Evolutionary conservation across 140 eudicot species (phyloP).

Genomic region (Oenanthe javanica): DNA sequence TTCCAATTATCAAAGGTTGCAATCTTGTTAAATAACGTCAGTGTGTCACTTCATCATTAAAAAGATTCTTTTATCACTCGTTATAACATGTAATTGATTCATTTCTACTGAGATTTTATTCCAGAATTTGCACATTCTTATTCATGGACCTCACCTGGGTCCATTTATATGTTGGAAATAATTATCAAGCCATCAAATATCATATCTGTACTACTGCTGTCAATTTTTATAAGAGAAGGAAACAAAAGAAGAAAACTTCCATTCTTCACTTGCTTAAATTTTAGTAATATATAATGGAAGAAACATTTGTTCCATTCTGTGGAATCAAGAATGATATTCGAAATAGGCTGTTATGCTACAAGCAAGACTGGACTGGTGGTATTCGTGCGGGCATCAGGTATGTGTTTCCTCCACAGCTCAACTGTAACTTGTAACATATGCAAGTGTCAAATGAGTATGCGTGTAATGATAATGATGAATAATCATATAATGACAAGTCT

Average conservation of each 20-base stretch:
- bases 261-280: too few relatives aligned
- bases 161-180: slow-evolving; percentile 18
- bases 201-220: slow-evolving; percentile 14
- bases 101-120: slow-evolving; percentile 41
- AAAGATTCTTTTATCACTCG: slow-evolving; percentile 34
- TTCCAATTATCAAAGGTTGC: too few relatives aligned
- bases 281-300: slow-evolving; percentile 16
- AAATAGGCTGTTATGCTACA: too few relatives aligned
- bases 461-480: too few relatives aligned
- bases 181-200: slow-evolving; percentile 23
- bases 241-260: slow-evolving; percentile 10
- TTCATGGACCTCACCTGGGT: slow-evolving; percentile 42
- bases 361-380: too few relatives aligned
- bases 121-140: slow-evolving; percentile 21
- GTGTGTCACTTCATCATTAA: slow-evolving; percentile 22
- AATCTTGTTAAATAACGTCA: too few relatives aligned
- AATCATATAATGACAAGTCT: too few relatives aligned
- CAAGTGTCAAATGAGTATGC: too few relatives aligned
- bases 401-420: too few relatives aligned
- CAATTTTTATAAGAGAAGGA: slow-evolving; percentile 8
- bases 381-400: too few relatives aligned
- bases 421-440: slow-evolving; percentile 21
- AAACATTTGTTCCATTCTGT: too few relatives aligned
- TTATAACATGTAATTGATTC: slow-evolving; percentile 10
- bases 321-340: too few relatives aligned